phyloP scores from a whole-genome alignment of 1,139 yeast species.

The Pneumocystis sp. region DNA sequence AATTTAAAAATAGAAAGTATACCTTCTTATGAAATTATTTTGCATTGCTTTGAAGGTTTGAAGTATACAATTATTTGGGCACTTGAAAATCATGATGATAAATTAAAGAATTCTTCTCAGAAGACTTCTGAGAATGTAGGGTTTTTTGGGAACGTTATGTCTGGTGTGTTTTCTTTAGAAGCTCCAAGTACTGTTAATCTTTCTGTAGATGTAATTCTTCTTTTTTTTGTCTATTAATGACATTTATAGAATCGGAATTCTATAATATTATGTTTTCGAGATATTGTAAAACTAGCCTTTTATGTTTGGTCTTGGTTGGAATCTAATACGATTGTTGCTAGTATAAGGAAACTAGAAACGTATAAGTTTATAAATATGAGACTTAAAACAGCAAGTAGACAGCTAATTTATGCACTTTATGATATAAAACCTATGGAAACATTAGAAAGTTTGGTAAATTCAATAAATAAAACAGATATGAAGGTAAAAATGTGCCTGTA shows the following conservation, averaged over 20 bases:
- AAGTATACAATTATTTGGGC: background rate
- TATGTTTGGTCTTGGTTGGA: constrained; percentile 1
- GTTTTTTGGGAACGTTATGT: constrained; percentile 1
- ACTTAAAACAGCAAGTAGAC: background rate
- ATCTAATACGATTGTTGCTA: background rate
- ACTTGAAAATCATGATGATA: background rate
- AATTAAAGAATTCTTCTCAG: background rate
- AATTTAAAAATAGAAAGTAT: background rate
- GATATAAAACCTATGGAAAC: background rate
- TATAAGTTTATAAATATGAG: background rate
- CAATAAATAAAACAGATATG: background rate
- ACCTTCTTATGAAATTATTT: background rate
- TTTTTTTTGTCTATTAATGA: background rate
- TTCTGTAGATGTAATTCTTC: background rate
- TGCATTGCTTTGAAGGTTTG: background rate
- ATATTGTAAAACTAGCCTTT: background rate
- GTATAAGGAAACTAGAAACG: background rate
- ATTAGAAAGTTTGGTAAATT: background rate
- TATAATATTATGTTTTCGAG: background rate
- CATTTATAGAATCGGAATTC: background rate
- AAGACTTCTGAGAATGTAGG: background rate
- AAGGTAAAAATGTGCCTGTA: background rate
- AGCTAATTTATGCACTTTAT: background rate
- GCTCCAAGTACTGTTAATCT: background rate
- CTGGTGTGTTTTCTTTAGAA: constrained; percentile 1